Evolutionary conservation across 1,284 basidiomycete genomes (phyloP).

Genomic region (Takashimella koratensis): DNA sequence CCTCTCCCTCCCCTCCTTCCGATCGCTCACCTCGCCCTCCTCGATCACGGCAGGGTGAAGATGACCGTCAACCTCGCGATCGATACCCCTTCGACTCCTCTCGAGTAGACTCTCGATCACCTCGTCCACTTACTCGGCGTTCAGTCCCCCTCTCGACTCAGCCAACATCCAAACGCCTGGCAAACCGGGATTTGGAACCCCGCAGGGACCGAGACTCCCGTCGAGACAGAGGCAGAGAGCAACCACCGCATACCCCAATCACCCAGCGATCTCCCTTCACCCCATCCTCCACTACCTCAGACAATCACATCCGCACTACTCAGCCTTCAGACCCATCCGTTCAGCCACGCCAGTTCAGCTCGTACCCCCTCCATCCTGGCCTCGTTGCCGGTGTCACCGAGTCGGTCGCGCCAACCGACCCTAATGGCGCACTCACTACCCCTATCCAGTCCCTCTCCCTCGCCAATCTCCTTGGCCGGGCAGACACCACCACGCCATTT

Average conservation of each 20-base stretch:
- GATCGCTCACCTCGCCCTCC: conserved; percentile 4
- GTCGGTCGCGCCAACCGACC: conserved; percentile 52
- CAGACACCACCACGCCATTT: conserved; percentile 10
- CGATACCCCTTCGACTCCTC: no score
- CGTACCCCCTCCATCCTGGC: conserved; percentile 56
- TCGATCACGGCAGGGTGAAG: no score
- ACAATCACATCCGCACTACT: not conserved
- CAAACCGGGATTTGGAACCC: no score
- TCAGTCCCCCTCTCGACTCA: no score
- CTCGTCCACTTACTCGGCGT: no score
- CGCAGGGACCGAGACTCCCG: no score
- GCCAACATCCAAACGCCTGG: no score
- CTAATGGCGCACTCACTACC: conserved; percentile 51
- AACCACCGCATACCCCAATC: not conserved
- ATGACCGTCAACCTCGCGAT: no score
- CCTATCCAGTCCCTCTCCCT: conserved; percentile 70
- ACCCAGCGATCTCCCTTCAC: not conserved
- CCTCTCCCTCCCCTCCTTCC: not conserved
- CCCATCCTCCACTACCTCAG: not conserved
- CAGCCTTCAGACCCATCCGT: conserved; percentile 2
- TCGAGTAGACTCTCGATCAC: no score
- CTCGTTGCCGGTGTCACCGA: conserved; percentile 58
- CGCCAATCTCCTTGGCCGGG: conserved; percentile 55
- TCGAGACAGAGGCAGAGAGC: no score
- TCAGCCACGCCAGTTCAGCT: conserved; percentile 18